Evolutionary conservation across 345 rosid genomes (phyloP).

Genomic region (Eucalyptus tenuipes): DNA sequence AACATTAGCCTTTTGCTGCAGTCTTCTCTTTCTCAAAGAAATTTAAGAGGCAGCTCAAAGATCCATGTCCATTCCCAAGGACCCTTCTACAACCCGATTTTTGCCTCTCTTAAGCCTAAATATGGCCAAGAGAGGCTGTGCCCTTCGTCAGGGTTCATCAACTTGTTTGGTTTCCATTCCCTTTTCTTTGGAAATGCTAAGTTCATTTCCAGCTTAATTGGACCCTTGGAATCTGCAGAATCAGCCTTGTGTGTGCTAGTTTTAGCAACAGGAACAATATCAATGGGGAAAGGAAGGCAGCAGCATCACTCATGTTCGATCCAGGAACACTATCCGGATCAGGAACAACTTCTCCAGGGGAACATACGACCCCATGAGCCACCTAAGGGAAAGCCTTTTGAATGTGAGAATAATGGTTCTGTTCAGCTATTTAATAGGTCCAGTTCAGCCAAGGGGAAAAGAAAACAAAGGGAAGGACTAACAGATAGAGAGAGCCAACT

Average conservation of each 20-base stretch:
- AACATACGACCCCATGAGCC: not conserved
- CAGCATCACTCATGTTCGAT: not conserved
- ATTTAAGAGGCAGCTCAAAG: not conserved
- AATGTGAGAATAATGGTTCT: not conserved
- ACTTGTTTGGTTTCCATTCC: constrained; percentile 47
- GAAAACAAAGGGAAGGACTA: not conserved
- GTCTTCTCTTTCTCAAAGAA: not conserved
- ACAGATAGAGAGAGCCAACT: not conserved
- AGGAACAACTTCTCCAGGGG: not conserved
- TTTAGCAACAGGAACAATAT: not conserved
- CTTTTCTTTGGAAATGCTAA: constrained; percentile 29
- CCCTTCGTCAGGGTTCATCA: constrained; percentile 57
- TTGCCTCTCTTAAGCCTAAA: constrained; percentile 1
- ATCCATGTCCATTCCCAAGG: not conserved
- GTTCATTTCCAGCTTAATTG: constrained; percentile 9
- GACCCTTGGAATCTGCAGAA: constrained; percentile 1
- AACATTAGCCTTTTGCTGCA: not conserved
- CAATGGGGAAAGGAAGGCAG: not conserved
- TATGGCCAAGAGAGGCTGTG: constrained; percentile 34
- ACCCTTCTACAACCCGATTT: constrained; percentile 6
- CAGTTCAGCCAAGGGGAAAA: not conserved
- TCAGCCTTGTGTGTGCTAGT: not conserved
- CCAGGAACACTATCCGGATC: not conserved
- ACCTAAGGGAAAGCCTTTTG: not conserved
- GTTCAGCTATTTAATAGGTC: not conserved